These are phyloP conservation scores for Scenedesmus sp. DNA, from an alignment of 163 green algal genomes.

Conservation along the genomic window DNA sequence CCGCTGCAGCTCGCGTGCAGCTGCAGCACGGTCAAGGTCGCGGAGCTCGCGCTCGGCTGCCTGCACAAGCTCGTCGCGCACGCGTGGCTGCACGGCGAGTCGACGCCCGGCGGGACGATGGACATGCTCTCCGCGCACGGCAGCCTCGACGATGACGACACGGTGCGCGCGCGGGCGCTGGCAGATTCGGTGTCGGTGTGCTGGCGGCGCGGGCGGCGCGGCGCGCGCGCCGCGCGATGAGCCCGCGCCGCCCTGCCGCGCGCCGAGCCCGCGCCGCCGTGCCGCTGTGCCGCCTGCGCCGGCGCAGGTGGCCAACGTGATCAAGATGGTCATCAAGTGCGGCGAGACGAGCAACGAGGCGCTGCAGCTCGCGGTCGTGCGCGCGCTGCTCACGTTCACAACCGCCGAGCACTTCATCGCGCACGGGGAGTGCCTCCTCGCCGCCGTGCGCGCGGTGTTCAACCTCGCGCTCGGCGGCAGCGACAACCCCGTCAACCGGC, in stretches of 20 bases:
- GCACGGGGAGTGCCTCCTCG: constrained; percentile 88
- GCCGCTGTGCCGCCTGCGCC: too few species aligned
- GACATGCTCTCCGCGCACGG: constrained; percentile 41
- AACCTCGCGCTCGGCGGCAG: constrained; percentile 83
- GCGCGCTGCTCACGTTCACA: constrained; percentile 85
- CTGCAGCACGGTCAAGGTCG: constrained; percentile 60
- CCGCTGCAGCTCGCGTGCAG: constrained; percentile 74
- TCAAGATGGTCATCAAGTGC: constrained; percentile 75
- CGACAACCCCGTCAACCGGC: constrained; percentile 66
- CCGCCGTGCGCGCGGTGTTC: constrained; percentile 83
- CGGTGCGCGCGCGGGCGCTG: too few species aligned
- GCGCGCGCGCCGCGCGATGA: too few species aligned
- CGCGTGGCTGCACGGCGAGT: constrained; percentile 85
- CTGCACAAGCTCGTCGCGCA: constrained; percentile 93
- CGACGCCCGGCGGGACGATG: constrained; percentile 43
- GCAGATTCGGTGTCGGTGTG: too few species aligned
- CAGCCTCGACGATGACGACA: constrained; percentile 41
- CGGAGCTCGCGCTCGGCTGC: constrained; percentile 81
- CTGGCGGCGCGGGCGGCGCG: too few species aligned
- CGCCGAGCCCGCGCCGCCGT: too few species aligned
- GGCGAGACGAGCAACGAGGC: constrained; percentile 61
- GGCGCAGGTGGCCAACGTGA: constrained; percentile 59
- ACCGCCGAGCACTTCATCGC: constrained; percentile 92
- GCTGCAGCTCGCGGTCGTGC: constrained; percentile 81
- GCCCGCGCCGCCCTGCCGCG: too few species aligned